A percentile compares a stretch with the other conserved stretches of the same genome.
Conservation (phyloP, 2,329 filamentous ascomycete genomes). For the Pezicula neosporulosa region DNA sequence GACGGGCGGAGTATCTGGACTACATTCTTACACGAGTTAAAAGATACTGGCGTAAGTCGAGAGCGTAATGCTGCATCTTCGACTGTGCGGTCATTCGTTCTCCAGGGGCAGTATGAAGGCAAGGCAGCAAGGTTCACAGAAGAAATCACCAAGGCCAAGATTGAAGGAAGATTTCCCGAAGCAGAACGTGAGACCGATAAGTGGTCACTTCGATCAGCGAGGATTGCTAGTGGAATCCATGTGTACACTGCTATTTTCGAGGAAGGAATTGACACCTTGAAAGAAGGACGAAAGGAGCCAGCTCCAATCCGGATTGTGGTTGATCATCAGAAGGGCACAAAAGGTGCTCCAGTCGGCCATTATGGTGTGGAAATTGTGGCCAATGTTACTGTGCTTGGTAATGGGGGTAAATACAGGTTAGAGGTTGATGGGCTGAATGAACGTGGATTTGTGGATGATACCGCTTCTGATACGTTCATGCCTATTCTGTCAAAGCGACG, state of each 20-base stretch:
- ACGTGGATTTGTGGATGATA: slow-evolving; percentile 68
- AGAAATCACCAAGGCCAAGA: slow-evolving; percentile 79
- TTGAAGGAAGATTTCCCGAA: slow-evolving; percentile 83
- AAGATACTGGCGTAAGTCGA: slow-evolving; percentile 46
- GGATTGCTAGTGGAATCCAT: slow-evolving; percentile 55
- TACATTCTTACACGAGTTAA: slow-evolving; percentile 60
- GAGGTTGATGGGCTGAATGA: slow-evolving; percentile 65
- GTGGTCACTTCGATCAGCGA: slow-evolving; percentile 75
- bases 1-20: slow-evolving; percentile 66
- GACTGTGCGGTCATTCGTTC: slow-evolving; percentile 65
- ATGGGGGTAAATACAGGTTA: slow-evolving; percentile 51
- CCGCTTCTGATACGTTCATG: slow-evolving; percentile 69
- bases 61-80: slow-evolving; percentile 46
- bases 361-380: slow-evolving; percentile 71
- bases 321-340: slow-evolving; percentile 64
- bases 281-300: slow-evolving; percentile 63
- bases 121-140: slow-evolving; percentile 76
- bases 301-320: slow-evolving; percentile 71
- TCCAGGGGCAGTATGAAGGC: slow-evolving; percentile 74
- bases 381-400: slow-evolving; percentile 50
- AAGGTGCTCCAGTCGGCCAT: slow-evolving; percentile 61
- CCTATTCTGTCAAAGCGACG: slow-evolving; percentile 71
- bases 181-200: slow-evolving; percentile 74
- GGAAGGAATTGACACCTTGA: slow-evolving; percentile 58
- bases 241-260: slow-evolving; percentile 69